Evolutionary conservation across 1,139 yeast species (phyloP).

Genomic region (Entelexis paramagnoliae): DNA sequence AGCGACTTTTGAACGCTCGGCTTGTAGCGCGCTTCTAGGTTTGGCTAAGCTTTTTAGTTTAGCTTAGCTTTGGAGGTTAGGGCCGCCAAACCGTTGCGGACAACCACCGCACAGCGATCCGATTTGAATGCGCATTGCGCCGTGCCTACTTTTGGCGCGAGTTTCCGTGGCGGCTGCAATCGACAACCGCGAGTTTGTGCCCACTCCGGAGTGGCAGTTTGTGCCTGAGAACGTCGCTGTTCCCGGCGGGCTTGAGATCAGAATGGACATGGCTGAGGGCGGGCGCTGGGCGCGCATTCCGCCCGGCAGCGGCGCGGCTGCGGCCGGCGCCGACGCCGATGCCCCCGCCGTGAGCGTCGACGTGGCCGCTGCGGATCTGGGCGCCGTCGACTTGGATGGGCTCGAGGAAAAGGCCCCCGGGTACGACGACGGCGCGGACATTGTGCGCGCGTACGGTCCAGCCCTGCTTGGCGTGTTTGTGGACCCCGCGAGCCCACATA

Average conservation of each 20-base stretch:
- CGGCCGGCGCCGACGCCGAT: not conserved
- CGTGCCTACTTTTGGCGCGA: not conserved
- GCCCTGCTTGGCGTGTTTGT: constrained; percentile 8
- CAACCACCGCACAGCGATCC: not conserved
- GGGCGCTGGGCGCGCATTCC: constrained; percentile 19
- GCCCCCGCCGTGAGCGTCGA: not conserved
- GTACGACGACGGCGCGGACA: constrained; percentile 46
- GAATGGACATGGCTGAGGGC: constrained; percentile 17
- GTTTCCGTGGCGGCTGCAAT: not conserved
- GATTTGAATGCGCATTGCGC: constrained; percentile 1
- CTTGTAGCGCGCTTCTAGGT: no score
- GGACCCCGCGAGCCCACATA: not conserved
- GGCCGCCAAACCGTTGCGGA: no score
- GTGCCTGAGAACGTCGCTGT: constrained; percentile 42
- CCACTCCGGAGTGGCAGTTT: constrained; percentile 44
- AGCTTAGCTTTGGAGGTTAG: not conserved
- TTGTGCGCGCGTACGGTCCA: constrained; percentile 29
- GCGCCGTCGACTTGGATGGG: constrained; percentile 33
- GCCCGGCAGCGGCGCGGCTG: not conserved
- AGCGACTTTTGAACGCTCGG: no score
- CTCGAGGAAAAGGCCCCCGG: constrained; percentile 57
- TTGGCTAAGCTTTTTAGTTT: no score
- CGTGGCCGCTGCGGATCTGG: not conserved
- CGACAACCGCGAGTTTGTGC: constrained; percentile 9
- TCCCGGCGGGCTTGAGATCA: constrained; percentile 20